These are phyloP conservation scores for Cladosporium velox DNA, from an alignment of 2,329 filamentous ascomycete species.

Conservation along the genomic window DNA sequence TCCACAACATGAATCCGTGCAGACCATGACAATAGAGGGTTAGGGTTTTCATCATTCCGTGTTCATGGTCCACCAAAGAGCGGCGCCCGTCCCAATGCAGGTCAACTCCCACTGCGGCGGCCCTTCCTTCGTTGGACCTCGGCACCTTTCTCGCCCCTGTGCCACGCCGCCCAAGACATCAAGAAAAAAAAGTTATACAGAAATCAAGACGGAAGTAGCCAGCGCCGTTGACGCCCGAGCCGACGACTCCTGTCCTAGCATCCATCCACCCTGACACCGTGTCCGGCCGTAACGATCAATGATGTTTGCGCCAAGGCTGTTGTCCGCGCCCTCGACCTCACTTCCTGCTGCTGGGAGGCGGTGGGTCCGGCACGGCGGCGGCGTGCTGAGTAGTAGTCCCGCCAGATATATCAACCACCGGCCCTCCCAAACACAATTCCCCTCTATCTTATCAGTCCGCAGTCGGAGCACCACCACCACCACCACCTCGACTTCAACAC, in stretches of 20 bases:
- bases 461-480: slow-evolving; percentile 16
- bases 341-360: slow-evolving; percentile 12
- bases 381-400: slow-evolving; percentile 9
- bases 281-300: slow-evolving; percentile 18
- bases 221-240: background rate
- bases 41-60: background rate
- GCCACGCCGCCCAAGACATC: background rate
- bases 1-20: no score
- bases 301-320: slow-evolving; percentile 19
- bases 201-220: slow-evolving; percentile 4
- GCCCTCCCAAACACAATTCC: slow-evolving; percentile 4
- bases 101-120: background rate
- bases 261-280: background rate
- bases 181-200: slow-evolving; percentile 9
- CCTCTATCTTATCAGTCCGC: slow-evolving; percentile 19
- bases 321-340: slow-evolving; percentile 18
- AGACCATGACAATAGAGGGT: background rate
- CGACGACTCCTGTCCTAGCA: slow-evolving; percentile 13
- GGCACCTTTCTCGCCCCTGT: slow-evolving; percentile 5
- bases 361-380: slow-evolving; percentile 14
- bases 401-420: slow-evolving; percentile 16
- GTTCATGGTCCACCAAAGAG: background rate
- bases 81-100: background rate
- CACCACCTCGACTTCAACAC: background rate
- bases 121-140: slow-evolving; percentile 8